A percentile compares a stretch with the other conserved stretches of the same genome.
Conservation (phyloP, 2,329 filamentous ascomycete genomes). For the Calonectria pteridis region DNA sequence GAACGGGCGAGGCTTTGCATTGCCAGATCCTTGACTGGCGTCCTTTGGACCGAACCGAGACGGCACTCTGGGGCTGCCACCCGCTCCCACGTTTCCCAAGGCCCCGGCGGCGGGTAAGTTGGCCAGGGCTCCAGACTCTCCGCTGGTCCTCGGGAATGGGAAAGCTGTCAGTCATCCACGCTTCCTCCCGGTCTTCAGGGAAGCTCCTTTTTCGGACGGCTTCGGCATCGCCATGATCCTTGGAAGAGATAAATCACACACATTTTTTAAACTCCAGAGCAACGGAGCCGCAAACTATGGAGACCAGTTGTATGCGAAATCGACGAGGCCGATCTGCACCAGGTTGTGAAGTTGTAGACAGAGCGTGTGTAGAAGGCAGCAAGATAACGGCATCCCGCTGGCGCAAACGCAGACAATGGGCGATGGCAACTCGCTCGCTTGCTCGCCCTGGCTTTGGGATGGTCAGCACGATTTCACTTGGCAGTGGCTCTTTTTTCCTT, state of each 20-base stretch:
- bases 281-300: background rate
- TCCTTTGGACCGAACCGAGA: constrained; percentile 48
- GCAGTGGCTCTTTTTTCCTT: background rate
- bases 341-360: background rate
- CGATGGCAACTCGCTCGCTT: background rate
- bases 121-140: constrained; percentile 25
- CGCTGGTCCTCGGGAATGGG: constrained; percentile 45
- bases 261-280: background rate
- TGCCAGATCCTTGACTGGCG: constrained; percentile 27
- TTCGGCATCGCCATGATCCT: background rate
- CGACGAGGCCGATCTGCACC: constrained; percentile 8
- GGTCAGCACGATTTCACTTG: constrained; percentile 18
- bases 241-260: constrained; percentile 1
- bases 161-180: constrained; percentile 25
- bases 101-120: background rate
- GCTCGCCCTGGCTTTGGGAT: constrained; percentile 6
- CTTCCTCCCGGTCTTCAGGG: constrained; percentile 3
- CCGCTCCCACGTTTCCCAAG: constrained; percentile 13
- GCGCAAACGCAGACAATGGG: background rate
- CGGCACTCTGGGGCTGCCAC: constrained; percentile 23
- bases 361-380: background rate
- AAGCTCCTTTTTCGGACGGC: constrained; percentile 11
- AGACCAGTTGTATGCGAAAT: background rate
- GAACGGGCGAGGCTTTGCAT: constrained; percentile 17
- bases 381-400: background rate